Evolutionary conservation across 257 asterid genomes (phyloP), one percentile per base, ranked within the genome.

Genomic region (Solanum chilense): DNA sequence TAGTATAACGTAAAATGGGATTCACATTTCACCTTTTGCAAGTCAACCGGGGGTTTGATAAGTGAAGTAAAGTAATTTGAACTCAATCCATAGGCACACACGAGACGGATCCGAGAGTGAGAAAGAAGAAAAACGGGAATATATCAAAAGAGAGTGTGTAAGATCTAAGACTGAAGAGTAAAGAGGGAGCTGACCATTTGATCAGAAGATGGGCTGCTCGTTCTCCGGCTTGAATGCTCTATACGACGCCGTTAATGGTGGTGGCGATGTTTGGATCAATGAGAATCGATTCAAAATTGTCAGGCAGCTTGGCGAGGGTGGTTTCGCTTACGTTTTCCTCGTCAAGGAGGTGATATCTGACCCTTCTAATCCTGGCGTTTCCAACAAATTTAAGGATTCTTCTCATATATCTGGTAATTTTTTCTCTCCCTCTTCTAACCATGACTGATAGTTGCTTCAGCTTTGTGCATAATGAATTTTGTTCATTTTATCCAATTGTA

Each of bases 181-280:
- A 37, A 69, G 52, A 85, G 84, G 37, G 85, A 52, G 89, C 86
- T 66, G 90, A 84, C 86, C 74, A 21, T 35, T 45, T 58, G 49
- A 84, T 66, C 64, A 27, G 44, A 69, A 84, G 87, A 97, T 97
- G 99, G 99, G 99, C 74, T 97, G 99, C 93, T 94, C 98, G 44
- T 92, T 97, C 90, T 97, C 99, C 37, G 99, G 99, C 62, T 89
- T 97, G 86, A 96, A 96, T 84, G 96, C 98, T 16, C 92, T 97
- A n/a, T 96, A 95, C 91, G 99, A 96, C 86, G 94, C 95, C 89
- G 98, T 93, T 39, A 94, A 95, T 77, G 95, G 98, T 47, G 94
- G 91, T 3, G 99, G 97, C 8, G 99, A 97, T 80, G 99, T 97
- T 73, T 97, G 99, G 99, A 97, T 97, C 95, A 96, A 96, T 86